Percentiles rank a stretch among this genome's conserved stretches.
Evolutionary conservation across 805 yeast genomes (phyloP).

Genomic region (Komagataella pseudopastoris): DNA sequence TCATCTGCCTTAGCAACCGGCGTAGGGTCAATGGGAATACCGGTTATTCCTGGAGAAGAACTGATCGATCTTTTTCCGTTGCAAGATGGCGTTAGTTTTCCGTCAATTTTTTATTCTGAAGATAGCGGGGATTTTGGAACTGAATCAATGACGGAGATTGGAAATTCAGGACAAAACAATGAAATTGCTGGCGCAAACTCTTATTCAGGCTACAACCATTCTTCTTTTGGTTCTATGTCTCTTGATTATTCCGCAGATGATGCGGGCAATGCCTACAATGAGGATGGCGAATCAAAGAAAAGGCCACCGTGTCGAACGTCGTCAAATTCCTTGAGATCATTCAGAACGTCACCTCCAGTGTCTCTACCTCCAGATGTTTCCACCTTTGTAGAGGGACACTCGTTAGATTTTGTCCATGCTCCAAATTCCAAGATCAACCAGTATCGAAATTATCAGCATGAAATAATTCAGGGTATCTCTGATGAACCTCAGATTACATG

Average conservation of each 20-base stretch:
- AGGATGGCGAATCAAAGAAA: not conserved
- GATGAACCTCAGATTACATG: conserved; percentile 12
- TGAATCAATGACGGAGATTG: not conserved
- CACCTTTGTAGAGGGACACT: not conserved
- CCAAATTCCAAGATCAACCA: not conserved
- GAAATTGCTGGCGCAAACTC: not conserved
- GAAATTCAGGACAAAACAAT: not conserved
- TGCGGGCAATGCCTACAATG: not conserved
- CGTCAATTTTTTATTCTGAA: not conserved
- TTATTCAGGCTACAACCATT: not conserved
- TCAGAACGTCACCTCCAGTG: not conserved
- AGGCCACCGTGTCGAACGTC: not conserved
- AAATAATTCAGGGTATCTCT: not conserved
- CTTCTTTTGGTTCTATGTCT: not conserved
- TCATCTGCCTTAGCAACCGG: not conserved
- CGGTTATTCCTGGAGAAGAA: not conserved
- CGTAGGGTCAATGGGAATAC: not conserved
- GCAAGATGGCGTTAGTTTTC: not conserved
- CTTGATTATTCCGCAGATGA: not conserved
- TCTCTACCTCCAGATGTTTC: not conserved
- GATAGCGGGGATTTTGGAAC: not conserved
- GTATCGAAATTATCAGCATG: not conserved
- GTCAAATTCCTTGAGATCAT: not conserved
- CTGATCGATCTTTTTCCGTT: not conserved
- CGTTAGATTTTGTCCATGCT: not conserved